Conservation (phyloP, 2,329 filamentous ascomycete species). For the Ascochyta lentis region DNA sequence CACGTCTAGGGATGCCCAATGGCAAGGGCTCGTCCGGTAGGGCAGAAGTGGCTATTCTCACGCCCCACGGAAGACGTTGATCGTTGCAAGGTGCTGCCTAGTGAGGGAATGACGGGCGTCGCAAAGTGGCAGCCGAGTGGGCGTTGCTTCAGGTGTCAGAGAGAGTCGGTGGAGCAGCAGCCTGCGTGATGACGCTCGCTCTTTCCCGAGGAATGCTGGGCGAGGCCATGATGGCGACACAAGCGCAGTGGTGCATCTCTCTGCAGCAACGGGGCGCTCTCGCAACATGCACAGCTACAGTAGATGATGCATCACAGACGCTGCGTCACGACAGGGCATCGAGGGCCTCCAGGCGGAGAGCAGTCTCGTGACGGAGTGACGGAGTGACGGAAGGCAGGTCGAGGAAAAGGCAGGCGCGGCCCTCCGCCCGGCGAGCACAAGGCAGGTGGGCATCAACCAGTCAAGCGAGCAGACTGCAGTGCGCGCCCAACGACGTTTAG, state of each 20-base stretch:
- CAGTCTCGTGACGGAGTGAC: conserved; percentile 13
- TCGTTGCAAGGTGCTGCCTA: conserved; percentile 13
- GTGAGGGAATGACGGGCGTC: neutral
- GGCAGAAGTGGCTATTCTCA: conserved; percentile 9
- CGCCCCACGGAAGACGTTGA: conserved; percentile 15
- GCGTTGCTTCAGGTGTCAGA: conserved; percentile 6
- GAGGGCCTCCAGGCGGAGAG: neutral
- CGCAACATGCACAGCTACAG: conserved; percentile 1
- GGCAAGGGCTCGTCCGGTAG: conserved; percentile 1
- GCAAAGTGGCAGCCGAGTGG: conserved; percentile 5
- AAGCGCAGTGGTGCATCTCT: conserved; percentile 3
- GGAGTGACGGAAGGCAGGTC: conserved; percentile 7
- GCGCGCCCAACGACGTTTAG: conserved; percentile 34
- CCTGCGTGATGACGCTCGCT: conserved; percentile 4
- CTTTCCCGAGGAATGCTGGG: conserved; percentile 13
- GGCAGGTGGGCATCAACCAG: conserved; percentile 14
- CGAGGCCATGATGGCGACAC: conserved; percentile 13
- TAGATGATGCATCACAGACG: neutral
- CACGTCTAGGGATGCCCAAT: conserved; percentile 15
- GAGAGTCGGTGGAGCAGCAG: conserved; percentile 4
- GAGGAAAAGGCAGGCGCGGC: neutral
- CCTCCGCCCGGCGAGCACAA: neutral
- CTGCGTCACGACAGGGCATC: conserved; percentile 13
- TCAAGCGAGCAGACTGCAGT: conserved; percentile 9
- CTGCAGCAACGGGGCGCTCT: conserved; percentile 3